Evolutionary conservation across 2,329 filamentous ascomycete genomes (phyloP).

Genomic region (Fusarium nisikadoi): DNA sequence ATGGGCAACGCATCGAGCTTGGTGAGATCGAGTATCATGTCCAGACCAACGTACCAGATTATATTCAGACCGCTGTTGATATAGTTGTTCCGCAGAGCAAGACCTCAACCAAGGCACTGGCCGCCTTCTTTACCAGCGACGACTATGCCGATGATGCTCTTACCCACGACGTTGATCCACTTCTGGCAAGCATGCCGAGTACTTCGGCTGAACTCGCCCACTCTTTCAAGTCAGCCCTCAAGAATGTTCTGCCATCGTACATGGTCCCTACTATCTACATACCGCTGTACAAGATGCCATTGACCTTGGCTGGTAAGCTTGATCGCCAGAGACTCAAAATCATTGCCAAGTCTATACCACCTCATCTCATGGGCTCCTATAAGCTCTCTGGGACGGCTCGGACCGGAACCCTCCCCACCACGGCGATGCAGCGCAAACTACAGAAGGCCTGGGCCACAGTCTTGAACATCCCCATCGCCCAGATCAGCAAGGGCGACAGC

Average conservation of each 20-base stretch:
- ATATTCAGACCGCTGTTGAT: constrained; percentile 57
- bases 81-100: constrained; percentile 54
- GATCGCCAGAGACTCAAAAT: constrained; percentile 53
- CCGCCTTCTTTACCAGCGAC: constrained; percentile 31
- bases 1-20: constrained; percentile 67
- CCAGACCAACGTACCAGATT: constrained; percentile 51
- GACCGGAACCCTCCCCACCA: constrained; percentile 49
- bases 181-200: constrained; percentile 21
- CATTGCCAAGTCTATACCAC: constrained; percentile 14
- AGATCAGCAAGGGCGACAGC: constrained; percentile 44
- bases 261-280: constrained; percentile 58
- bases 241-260: constrained; percentile 42
- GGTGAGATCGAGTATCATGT: constrained; percentile 57
- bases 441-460: constrained; percentile 35
- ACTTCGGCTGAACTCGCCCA: neutral
- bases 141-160: neutral
- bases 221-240: constrained; percentile 25
- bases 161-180: neutral
- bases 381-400: constrained; percentile 27
- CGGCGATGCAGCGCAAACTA: constrained; percentile 50
- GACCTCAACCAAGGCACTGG: constrained; percentile 29
- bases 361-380: constrained; percentile 17
- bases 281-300: constrained; percentile 54
- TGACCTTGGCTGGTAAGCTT: constrained; percentile 55
- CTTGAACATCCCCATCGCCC: neutral